phyloP scores from a whole-genome alignment of 176 grass and related monocot species.

The Bolboschoenus planiculmis region DNA sequence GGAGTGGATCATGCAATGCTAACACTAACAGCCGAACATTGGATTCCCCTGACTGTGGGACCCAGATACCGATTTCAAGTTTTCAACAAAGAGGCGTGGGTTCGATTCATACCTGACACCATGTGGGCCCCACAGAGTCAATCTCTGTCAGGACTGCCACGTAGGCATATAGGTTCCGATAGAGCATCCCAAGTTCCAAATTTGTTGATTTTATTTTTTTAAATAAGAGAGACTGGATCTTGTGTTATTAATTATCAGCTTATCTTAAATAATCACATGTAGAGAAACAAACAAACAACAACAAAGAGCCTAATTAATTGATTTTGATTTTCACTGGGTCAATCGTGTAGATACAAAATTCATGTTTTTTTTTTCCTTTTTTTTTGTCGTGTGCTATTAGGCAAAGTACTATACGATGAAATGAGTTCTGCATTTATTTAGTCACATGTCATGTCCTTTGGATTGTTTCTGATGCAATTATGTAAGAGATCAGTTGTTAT shows the following conservation, averaged over 20 bases:
- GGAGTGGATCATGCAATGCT: background rate
- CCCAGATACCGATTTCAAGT: background rate
- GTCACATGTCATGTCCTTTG: background rate
- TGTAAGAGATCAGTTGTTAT: background rate
- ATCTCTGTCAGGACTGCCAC: background rate
- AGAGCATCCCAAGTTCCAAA: background rate
- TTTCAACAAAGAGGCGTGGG: conserved; percentile 9
- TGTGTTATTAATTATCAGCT: no score
- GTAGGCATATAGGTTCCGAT: background rate
- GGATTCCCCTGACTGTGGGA: conserved; percentile 16
- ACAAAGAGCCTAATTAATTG: no score
- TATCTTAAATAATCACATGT: no score
- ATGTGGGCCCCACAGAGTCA: background rate
- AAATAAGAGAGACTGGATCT: no score
- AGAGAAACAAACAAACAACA: no score
- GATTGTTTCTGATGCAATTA: background rate
- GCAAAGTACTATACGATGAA: background rate
- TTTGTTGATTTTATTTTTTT: no score
- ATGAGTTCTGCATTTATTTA: background rate
- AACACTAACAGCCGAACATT: background rate
- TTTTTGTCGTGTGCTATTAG: background rate
- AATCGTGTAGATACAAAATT: background rate
- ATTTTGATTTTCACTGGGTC: no score
- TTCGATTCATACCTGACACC: conserved; percentile 14
- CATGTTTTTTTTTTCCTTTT: background rate